phyloP scores from a whole-genome alignment of 176 grass and related monocot genomes.

The Oryza meridionalis region DNA sequence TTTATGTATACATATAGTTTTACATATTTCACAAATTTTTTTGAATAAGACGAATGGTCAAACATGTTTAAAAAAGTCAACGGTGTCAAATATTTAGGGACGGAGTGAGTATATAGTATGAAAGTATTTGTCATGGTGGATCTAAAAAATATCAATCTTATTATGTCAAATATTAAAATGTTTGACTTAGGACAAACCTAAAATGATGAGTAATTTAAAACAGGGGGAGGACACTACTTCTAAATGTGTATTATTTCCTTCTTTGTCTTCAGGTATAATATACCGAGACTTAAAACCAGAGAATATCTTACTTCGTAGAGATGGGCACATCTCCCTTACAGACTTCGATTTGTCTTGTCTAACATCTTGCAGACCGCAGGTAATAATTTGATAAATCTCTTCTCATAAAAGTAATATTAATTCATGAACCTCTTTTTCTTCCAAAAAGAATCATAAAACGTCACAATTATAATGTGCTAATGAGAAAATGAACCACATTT shows the following conservation, averaged over 20 bases:
- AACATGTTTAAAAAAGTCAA: too few species aligned
- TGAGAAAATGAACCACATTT: slow-evolving; percentile 8
- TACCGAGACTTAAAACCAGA: slow-evolving; percentile 93
- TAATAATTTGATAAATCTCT: slow-evolving; percentile 22
- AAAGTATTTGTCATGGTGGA: too few species aligned
- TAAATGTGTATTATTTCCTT: neutral
- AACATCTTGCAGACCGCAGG: slow-evolving; percentile 83
- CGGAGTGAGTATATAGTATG: too few species aligned
- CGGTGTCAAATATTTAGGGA: too few species aligned
- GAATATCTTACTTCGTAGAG: slow-evolving; percentile 84
- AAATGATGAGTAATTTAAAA: too few species aligned
- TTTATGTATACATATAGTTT: too few species aligned
- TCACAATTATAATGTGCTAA: neutral
- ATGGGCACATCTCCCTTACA: slow-evolving; percentile 84
- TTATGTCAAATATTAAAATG: too few species aligned
- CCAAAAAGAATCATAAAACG: slow-evolving; percentile 6
- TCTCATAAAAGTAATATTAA: neutral
- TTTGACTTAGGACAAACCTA: too few species aligned
- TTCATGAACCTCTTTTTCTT: slow-evolving; percentile 4
- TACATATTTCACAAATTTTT: too few species aligned
- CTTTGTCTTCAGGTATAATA: slow-evolving; percentile 72
- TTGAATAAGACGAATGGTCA: too few species aligned
- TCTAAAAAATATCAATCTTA: too few species aligned
- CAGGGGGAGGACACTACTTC: neutral
- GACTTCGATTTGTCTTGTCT: slow-evolving; percentile 94